phyloP scores from a whole-genome alignment of 345 rosid species.

The Rubroshorea leprosula region DNA sequence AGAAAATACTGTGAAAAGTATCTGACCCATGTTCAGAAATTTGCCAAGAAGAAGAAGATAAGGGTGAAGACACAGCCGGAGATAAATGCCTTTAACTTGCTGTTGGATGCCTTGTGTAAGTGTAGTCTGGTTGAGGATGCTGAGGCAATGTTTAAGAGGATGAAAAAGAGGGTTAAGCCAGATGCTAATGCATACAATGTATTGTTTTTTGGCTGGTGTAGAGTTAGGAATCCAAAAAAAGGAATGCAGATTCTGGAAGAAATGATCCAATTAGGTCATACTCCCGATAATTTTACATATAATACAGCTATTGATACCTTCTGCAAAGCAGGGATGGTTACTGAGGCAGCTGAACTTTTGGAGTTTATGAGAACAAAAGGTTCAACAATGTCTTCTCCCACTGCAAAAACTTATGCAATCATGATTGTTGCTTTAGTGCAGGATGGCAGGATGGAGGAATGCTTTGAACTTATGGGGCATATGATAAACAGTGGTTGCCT shows the following conservation, averaged over 20 bases:
- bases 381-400: slow-evolving; percentile 74
- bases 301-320: slow-evolving; percentile 80
- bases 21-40: slow-evolving; percentile 77
- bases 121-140: slow-evolving; percentile 73
- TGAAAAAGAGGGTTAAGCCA: slow-evolving; percentile 56
- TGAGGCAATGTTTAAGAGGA: slow-evolving; percentile 44
- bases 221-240: slow-evolving; percentile 69
- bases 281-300: slow-evolving; percentile 75
- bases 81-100: slow-evolving; percentile 75
- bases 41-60: slow-evolving; percentile 77
- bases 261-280: slow-evolving; percentile 73
- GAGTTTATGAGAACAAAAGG: slow-evolving; percentile 87
- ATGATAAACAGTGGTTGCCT: slow-evolving; percentile 80
- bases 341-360: slow-evolving; percentile 65
- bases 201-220: slow-evolving; percentile 88
- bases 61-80: slow-evolving; percentile 87
- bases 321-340: slow-evolving; percentile 76
- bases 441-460: slow-evolving; percentile 52
- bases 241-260: slow-evolving; percentile 72
- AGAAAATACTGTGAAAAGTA: slow-evolving; percentile 69
- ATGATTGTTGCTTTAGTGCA: slow-evolving; percentile 63
- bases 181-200: slow-evolving; percentile 63
- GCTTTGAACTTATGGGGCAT: slow-evolving; percentile 60
- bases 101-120: slow-evolving; percentile 82
- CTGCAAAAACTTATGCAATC: slow-evolving; percentile 72